Evolutionary conservation across 2,329 filamentous ascomycete genomes (phyloP).

Genomic region (Emergomyces pasteurianus): DNA sequence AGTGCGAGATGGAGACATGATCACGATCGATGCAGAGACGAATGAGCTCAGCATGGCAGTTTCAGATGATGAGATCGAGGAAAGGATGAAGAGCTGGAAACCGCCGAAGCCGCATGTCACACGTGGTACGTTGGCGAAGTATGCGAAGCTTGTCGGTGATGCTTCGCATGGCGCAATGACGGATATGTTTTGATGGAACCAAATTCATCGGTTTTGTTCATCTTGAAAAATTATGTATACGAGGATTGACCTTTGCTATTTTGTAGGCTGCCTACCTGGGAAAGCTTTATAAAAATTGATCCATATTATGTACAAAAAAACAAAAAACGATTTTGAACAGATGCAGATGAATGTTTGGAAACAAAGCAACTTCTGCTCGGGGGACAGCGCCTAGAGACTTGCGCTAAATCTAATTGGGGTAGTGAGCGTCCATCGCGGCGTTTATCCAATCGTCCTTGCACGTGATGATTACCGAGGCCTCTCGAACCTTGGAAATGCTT

Average conservation of each 20-base stretch:
- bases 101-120: conserved; percentile 60
- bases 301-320: too few relatives aligned
- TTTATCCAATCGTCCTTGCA: not conserved
- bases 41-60: conserved; percentile 64
- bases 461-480: not conserved
- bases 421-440: not conserved
- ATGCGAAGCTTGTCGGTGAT: conserved; percentile 76
- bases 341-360: too few relatives aligned
- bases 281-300: too few relatives aligned
- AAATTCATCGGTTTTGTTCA: too few relatives aligned
- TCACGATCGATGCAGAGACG: conserved; percentile 70
- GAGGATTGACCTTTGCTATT: not conserved
- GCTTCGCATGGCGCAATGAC: conserved; percentile 86
- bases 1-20: conserved; percentile 66
- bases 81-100: conserved; percentile 55
- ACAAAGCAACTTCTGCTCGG: too few relatives aligned
- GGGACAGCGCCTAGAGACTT: too few relatives aligned
- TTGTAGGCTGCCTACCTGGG: too few relatives aligned
- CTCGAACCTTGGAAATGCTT: not conserved
- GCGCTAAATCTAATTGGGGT: not conserved
- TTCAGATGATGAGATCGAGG: conserved; percentile 56
- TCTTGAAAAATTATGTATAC: not conserved
- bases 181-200: conserved; percentile 47
- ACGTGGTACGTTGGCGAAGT: conserved; percentile 80
- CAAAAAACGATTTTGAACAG: too few relatives aligned